Evolutionary conservation across 2,329 filamentous ascomycete species (phyloP).

Genomic region (Capronia americana): DNA sequence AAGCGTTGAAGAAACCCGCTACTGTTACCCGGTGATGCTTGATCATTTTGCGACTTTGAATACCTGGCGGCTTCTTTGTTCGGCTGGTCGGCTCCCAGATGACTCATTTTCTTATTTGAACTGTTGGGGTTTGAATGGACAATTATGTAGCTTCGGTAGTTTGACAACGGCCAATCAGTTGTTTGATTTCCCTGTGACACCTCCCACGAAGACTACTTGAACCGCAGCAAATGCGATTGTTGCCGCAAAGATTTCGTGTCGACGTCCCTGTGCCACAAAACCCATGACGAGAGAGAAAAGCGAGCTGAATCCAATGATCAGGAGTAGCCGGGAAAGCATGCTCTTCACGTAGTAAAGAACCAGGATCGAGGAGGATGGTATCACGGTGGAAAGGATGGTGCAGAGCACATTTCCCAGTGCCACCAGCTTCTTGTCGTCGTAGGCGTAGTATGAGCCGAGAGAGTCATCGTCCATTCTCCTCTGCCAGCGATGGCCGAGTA

Average conservation of each 20-base stretch:
- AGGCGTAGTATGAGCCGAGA: constrained; percentile 9
- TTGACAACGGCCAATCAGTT: background rate
- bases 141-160: background rate
- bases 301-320: constrained; percentile 18
- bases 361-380: constrained; percentile 17
- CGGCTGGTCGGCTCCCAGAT: background rate
- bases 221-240: constrained; percentile 17
- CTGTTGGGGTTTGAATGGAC: background rate
- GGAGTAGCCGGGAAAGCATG: constrained; percentile 14
- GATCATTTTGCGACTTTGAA: background rate
- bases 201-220: constrained; percentile 17
- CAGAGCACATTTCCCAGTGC: constrained; percentile 15
- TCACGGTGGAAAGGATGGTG: constrained; percentile 18
- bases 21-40: background rate
- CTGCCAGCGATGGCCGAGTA: constrained; percentile 21
- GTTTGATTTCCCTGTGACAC: constrained; percentile 5
- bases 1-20: constrained; percentile 5
- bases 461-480: constrained; percentile 3
- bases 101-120: background rate
- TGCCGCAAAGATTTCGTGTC: constrained; percentile 21
- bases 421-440: constrained; percentile 13
- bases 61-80: background rate
- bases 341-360: constrained; percentile 19
- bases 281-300: constrained; percentile 21
- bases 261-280: constrained; percentile 10